These are phyloP conservation scores for Penicillium tannophilum DNA, from an alignment of 495 filamentous ascomycete species.

Conservation along the genomic window DNA sequence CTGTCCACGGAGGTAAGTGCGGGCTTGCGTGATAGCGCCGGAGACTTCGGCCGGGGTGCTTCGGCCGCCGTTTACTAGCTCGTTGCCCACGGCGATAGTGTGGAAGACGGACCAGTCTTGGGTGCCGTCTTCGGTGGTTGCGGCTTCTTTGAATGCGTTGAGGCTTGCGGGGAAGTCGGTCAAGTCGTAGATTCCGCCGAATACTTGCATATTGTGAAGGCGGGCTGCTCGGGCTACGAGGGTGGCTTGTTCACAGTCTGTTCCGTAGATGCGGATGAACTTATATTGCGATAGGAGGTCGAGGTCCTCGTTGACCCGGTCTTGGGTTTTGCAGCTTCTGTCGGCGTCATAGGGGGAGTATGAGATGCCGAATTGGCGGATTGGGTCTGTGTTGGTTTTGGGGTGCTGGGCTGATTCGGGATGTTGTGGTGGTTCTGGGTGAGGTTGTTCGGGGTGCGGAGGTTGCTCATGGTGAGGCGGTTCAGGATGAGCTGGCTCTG, in stretches of 20 bases:
- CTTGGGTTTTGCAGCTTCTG: constrained; percentile 65
- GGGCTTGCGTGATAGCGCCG: constrained; percentile 56
- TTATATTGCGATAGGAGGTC: constrained; percentile 52
- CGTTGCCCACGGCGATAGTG: constrained; percentile 79
- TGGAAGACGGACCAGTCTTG: constrained; percentile 65
- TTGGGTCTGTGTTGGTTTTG: constrained; percentile 6
- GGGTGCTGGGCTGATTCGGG: constrained; percentile 14
- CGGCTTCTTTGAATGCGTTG: constrained; percentile 53
- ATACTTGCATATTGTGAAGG: constrained; percentile 61
- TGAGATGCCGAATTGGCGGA: constrained; percentile 56
- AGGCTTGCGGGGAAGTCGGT: constrained; percentile 56
- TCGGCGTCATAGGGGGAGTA: constrained; percentile 75
- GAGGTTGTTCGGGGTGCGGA: constrained; percentile 14
- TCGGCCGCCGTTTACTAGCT: constrained; percentile 68
- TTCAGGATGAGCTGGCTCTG: constrained; percentile 14
- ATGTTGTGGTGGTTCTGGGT: constrained; percentile 12
- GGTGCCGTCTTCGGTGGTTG: constrained; percentile 33
- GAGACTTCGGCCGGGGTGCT: constrained; percentile 54
- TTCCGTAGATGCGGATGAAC: constrained; percentile 76
- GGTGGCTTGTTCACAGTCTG: constrained; percentile 72
- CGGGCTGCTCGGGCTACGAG: constrained; percentile 62
- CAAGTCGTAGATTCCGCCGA: constrained; percentile 73
- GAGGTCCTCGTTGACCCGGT: constrained; percentile 66
- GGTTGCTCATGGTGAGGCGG: constrained; percentile 8
- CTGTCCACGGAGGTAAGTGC: constrained; percentile 54